A percentile compares a stretch with the other conserved stretches of the same genome.
phyloP scores from a whole-genome alignment of 495 filamentous ascomycete genomes.

The Tuber magnatum region DNA sequence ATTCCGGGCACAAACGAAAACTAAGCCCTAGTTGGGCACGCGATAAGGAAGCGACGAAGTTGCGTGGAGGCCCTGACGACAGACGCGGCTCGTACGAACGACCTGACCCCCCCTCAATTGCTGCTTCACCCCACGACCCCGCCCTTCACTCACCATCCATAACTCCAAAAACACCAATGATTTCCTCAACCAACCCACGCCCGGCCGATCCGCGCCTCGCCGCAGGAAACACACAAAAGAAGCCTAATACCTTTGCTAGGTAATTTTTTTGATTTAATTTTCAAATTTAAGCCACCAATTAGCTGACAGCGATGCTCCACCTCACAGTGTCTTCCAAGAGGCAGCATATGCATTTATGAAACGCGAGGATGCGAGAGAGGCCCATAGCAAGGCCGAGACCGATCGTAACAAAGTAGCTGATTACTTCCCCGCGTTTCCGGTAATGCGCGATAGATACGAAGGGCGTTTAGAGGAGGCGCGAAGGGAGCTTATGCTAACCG shows the following conservation, averaged over 20 bases:
- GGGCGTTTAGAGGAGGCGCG: constrained; percentile 20
- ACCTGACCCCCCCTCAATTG: neutral
- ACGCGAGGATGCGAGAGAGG: constrained; percentile 15
- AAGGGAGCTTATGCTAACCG: constrained; percentile 17
- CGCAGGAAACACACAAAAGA: neutral
- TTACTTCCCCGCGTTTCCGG: constrained; percentile 29
- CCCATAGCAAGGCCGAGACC: constrained; percentile 17
- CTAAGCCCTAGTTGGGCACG: neutral
- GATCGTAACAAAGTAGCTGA: constrained; percentile 25
- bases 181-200: neutral
- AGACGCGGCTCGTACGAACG: neutral
- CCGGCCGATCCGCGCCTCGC: neutral
- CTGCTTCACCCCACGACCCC: neutral
- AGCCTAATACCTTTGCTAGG: neutral
- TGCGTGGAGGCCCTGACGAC: neutral
- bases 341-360: constrained; percentile 27
- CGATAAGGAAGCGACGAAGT: neutral
- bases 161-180: constrained; percentile 1
- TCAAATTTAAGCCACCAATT: constrained; percentile 3
- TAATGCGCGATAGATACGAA: constrained; percentile 34
- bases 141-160: neutral
- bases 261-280: neutral
- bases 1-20: neutral
- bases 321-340: constrained; percentile 27
- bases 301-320: constrained; percentile 7